Percentiles rank a stretch among this genome's conserved stretches.
These are phyloP conservation scores for Chionographis japonica DNA, from an alignment of 106 monocot species.

Conservation along the genomic window DNA sequence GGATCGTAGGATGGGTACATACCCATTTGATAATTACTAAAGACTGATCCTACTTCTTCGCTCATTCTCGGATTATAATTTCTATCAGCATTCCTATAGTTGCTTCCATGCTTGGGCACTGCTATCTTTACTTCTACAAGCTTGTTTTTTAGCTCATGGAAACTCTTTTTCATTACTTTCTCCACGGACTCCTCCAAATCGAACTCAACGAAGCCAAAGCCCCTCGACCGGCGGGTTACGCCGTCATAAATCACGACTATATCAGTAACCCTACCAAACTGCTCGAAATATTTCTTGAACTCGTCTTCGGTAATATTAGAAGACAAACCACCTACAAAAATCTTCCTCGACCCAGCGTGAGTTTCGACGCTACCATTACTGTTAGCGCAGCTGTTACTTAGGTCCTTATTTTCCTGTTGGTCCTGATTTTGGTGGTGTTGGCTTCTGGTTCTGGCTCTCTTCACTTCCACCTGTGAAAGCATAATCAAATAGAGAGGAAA, in stretches of 20 bases:
- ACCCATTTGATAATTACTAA: slow-evolving; percentile 10
- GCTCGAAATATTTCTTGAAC: slow-evolving; percentile 57
- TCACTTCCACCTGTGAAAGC: slow-evolving; percentile 50
- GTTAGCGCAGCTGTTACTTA: slow-evolving; percentile 12
- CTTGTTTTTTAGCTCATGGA: slow-evolving; percentile 64
- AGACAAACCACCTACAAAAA: slow-evolving; percentile 81
- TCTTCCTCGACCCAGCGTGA: slow-evolving; percentile 41
- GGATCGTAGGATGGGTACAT: slow-evolving; percentile 21
- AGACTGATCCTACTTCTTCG: slow-evolving; percentile 13
- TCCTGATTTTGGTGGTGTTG: slow-evolving; percentile 19
- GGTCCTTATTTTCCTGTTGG: slow-evolving; percentile 8
- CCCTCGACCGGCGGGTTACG: slow-evolving; percentile 49
- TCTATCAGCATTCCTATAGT: slow-evolving; percentile 7
- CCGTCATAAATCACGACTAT: slow-evolving; percentile 62
- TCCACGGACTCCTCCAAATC: slow-evolving; percentile 64
- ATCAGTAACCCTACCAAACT: slow-evolving; percentile 64
- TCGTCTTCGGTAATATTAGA: slow-evolving; percentile 36
- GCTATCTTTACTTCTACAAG: slow-evolving; percentile 83
- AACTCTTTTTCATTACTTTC: slow-evolving; percentile 37
- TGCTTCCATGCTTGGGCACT: slow-evolving; percentile 46
- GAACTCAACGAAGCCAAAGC: slow-evolving; percentile 87
- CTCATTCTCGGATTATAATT: slow-evolving; percentile 8
- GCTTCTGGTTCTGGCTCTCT: slow-evolving; percentile 40
- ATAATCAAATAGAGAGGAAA: not conserved
- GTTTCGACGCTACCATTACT: not conserved